Evolutionary conservation across 257 asterid species (phyloP), one percentile per base, ranked within the genome.

Genomic region (Prunella vulgaris): DNA sequence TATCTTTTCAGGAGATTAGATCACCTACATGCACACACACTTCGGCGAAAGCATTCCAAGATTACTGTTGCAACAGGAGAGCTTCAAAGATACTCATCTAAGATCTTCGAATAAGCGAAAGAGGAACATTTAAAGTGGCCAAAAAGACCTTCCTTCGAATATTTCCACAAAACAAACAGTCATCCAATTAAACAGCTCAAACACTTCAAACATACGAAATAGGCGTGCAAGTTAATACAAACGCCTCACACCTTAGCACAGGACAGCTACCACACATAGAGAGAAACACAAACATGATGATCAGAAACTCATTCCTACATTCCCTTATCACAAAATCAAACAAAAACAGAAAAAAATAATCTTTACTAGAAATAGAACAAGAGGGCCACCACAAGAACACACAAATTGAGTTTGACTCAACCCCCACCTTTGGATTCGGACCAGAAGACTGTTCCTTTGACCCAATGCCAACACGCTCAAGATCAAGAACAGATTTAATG

Each of bases 401-500:
- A 51, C 14, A 51, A 9, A 51, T 18, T 7, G 13, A 33, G 37
- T 66, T 59, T 10, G 42, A 51, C 21, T 28, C 57, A 61, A 71
- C 32, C 54, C 75, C 53, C 79, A 85, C 90, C 90, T 85, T 52
- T 6, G 78, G 78, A 69, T 85, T 85, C 17, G 74, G 78, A 69
- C 75, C 81, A 75, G 80, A 51, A 49, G 80, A 22, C 40, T 69
- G 71, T 15, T 67, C 52, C 40, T 37, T 25, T 1, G 77, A 66
- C 68, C 59, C 80, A 76, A 49, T 64, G 17, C 18, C 18, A 56
- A 64, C 81, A 49, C 81, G 85, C 58, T 85, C 84, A 44, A 79
- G 69, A 66, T 85, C 90, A 81, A 85, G 83, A 78, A 77, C 86
- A 42, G 90, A 74, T 63, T 81, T 75, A 70, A 85, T 73, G 9